Percentiles rank a stretch among this genome's conserved stretches.
These are phyloP conservation scores for Rugonectria rugulosa DNA, from an alignment of 2,329 filamentous ascomycete genomes.

Conservation along the genomic window DNA sequence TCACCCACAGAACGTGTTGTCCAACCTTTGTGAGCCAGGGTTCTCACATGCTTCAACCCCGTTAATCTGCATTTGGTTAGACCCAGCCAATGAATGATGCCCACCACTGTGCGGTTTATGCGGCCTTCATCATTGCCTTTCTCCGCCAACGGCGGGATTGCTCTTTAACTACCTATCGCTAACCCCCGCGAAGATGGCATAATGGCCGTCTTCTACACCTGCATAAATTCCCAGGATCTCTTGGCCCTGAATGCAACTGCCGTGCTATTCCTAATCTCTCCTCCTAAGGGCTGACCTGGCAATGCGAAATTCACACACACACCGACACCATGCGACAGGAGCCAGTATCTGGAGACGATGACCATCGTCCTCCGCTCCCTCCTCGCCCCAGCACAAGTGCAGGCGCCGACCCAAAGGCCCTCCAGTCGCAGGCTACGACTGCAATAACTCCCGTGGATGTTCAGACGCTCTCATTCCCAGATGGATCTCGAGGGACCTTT, in stretches of 20 bases:
- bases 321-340: conserved; percentile 40
- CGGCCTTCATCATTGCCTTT: conserved; percentile 18
- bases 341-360: conserved; percentile 46
- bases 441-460: conserved; percentile 84
- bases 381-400: conserved; percentile 54
- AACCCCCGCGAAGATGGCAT: conserved; percentile 42
- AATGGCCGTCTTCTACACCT: conserved; percentile 32
- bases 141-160: conserved; percentile 10
- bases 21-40: background rate
- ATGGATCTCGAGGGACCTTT: conserved; percentile 72
- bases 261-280: background rate
- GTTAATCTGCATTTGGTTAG: conserved; percentile 7
- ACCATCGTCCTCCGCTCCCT: conserved; percentile 63
- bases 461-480: conserved; percentile 76
- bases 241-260: conserved; percentile 13
- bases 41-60: background rate
- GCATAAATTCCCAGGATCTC: conserved; percentile 23
- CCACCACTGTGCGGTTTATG: conserved; percentile 7
- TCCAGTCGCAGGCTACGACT: conserved; percentile 77
- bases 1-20: no score
- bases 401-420: conserved; percentile 48
- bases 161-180: conserved; percentile 11
- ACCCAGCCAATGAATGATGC: background rate
- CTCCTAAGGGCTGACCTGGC: conserved; percentile 27
- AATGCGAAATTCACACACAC: conserved; percentile 39